These are phyloP conservation scores for Arthrinium puccinioides DNA, from an alignment of 2,329 filamentous ascomycete genomes.

Conservation along the genomic window DNA sequence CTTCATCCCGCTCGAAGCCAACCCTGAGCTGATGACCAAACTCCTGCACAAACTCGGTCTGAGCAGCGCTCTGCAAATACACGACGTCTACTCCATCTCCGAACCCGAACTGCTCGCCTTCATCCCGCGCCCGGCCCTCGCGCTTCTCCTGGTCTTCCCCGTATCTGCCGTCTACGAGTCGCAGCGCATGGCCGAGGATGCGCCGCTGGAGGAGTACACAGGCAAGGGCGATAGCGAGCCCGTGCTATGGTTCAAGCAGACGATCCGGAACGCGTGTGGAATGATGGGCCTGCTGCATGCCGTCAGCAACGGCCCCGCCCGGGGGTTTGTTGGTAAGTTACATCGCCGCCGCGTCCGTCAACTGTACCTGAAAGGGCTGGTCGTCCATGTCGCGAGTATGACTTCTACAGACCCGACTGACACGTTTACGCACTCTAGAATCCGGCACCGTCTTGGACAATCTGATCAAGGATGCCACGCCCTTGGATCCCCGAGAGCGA, in stretches of 20 bases:
- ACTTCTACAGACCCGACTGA: no score
- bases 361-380: no score
- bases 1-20: constrained; percentile 60
- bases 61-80: constrained; percentile 66
- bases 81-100: constrained; percentile 88
- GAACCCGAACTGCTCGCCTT: constrained; percentile 80
- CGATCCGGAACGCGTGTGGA: constrained; percentile 88
- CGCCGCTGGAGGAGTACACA: constrained; percentile 51
- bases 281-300: constrained; percentile 84
- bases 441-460: constrained; percentile 50
- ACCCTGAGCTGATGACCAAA: constrained; percentile 80
- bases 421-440: constrained; percentile 31
- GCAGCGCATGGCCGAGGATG: constrained; percentile 68
- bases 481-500: constrained; percentile 58
- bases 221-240: constrained; percentile 64
- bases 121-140: constrained; percentile 80
- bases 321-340: constrained; percentile 47
- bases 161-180: constrained; percentile 73
- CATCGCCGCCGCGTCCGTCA: no score
- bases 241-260: constrained; percentile 91
- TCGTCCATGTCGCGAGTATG: no score
- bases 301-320: constrained; percentile 67
- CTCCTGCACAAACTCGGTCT: constrained; percentile 81
- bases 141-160: constrained; percentile 88
- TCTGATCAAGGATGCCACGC: constrained; percentile 63